These are phyloP conservation scores for Penicilliopsis zonata DNA, from an alignment of 495 filamentous ascomycete genomes.

Conservation along the genomic window DNA sequence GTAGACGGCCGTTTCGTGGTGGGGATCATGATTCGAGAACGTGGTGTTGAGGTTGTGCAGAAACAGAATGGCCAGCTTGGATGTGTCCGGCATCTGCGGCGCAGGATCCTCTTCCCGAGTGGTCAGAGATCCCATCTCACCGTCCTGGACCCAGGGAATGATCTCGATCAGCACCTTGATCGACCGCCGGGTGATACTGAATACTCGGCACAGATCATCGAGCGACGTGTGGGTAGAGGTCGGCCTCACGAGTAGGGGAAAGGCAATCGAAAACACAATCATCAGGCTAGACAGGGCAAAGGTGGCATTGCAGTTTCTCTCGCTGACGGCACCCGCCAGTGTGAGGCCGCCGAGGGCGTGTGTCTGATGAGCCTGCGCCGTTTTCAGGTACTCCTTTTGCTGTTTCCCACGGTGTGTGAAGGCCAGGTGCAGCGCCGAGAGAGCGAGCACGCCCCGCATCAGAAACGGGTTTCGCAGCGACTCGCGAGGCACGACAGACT, in stretches of 20 bases:
- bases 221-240: conserved; percentile 10
- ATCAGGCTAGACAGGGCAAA: conserved; percentile 35
- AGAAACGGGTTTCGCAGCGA: conserved; percentile 32
- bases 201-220: conserved; percentile 31
- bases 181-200: conserved; percentile 27
- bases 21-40: conserved; percentile 11
- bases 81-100: conserved; percentile 26
- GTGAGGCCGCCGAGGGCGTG: conserved; percentile 23
- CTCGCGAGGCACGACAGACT: conserved; percentile 28
- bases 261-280: conserved; percentile 32
- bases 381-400: conserved; percentile 11
- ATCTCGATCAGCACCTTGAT: conserved; percentile 18
- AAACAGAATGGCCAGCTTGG: conserved; percentile 20
- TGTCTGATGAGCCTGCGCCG: conserved; percentile 24
- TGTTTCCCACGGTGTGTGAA: conserved; percentile 3
- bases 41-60: conserved; percentile 17
- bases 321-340: conserved; percentile 13
- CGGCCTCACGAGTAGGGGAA: conserved; percentile 15
- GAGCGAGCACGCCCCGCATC: conserved; percentile 37
- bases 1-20: conserved; percentile 20
- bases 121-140: conserved; percentile 22
- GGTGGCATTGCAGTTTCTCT: conserved; percentile 28
- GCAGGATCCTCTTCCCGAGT: conserved; percentile 7
- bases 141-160: conserved; percentile 20
- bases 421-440: conserved; percentile 35